Evolutionary conservation across 495 filamentous ascomycete genomes (phyloP), one percentile per base, ranked within the genome.

Genomic region (Paragyromitra xinjiangensis): DNA sequence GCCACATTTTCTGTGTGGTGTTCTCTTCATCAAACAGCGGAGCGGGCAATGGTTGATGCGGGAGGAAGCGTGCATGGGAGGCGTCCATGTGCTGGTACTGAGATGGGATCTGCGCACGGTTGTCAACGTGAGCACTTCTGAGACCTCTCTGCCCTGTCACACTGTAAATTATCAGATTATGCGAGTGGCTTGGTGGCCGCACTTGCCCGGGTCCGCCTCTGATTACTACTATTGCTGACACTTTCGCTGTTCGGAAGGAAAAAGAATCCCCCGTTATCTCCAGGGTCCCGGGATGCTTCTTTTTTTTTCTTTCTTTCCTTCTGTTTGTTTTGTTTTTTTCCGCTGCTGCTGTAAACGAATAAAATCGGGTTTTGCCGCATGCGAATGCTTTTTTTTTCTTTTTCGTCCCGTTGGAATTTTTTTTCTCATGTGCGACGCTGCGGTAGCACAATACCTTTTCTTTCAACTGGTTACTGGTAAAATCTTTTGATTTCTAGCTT

Each of bases 91-190:
- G 50, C 70, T 29, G 48, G 48, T 6, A 19, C 50, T 34, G 71
- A 50, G 71, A 74, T 74, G 71, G 19, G 69, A 74, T 74, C 71
- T 74, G 19, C 64, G 51, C 37, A 66, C 48, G 40, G 64, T n/a
- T 61, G 53, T 74, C 70, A 73, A 42, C 45, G 24, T 68, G 51
- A 58, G 44, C 11, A 59, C 50, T 24, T 62, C 16, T 56, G 68
- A 69, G 29, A 69, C 64, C n/a, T 34, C 48, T 44, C 29, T 44
- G 44, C 22, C 51, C 55, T 34, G 29, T 34, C 29, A 9, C 9
- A 59, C 55, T 16, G 22, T 59, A 37, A 11, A 26, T 11, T 14
- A 39, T 37, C 58, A 42, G 58, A 40, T 62, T 40, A 40, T 39
- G 40, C 8, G 44, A 62, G 34, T 40, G 5, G 11, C 34, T 39